These are phyloP conservation scores for Aspergillus sclerotialis DNA, from an alignment of 2,329 filamentous ascomycete species.

Conservation along the genomic window DNA sequence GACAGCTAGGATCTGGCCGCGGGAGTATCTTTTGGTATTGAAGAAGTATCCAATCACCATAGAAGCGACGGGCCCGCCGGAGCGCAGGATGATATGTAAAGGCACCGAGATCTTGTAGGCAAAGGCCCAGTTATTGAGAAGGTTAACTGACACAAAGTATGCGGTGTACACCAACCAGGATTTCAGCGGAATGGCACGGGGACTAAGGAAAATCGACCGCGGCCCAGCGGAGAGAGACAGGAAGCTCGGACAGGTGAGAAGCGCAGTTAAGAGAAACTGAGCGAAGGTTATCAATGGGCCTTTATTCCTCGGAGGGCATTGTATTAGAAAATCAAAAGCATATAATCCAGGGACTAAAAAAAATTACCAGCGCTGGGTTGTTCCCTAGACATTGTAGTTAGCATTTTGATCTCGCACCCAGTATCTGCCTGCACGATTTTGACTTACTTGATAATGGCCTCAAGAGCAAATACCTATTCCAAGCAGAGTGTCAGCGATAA, in stretches of 20 bases:
- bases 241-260: slow-evolving; percentile 70
- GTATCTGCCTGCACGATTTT: neutral
- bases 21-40: slow-evolving; percentile 71
- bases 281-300: slow-evolving; percentile 83
- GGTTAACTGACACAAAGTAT: slow-evolving; percentile 88
- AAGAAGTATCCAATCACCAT: slow-evolving; percentile 84
- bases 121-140: slow-evolving; percentile 96
- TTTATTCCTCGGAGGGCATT: too few species aligned
- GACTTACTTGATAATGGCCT: slow-evolving; percentile 86
- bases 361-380: slow-evolving; percentile 71
- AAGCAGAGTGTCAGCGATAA: slow-evolving; percentile 12
- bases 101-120: slow-evolving; percentile 95
- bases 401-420: slow-evolving; percentile 2
- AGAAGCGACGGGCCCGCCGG: slow-evolving; percentile 91
- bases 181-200: slow-evolving; percentile 71
- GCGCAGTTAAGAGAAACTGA: slow-evolving; percentile 76
- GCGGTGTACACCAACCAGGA: slow-evolving; percentile 85
- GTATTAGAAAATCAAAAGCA: neutral
- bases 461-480: slow-evolving; percentile 79
- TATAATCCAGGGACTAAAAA: too few species aligned
- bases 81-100: slow-evolving; percentile 91
- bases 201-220: slow-evolving; percentile 65
- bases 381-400: slow-evolving; percentile 47
- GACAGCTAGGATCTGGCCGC: slow-evolving; percentile 73
- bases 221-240: slow-evolving; percentile 55